Percentiles rank a stretch among this genome's conserved stretches.
Evolutionary conservation across 2,329 filamentous ascomycete genomes (phyloP).

Genomic region (Xylariaceae sp.): DNA sequence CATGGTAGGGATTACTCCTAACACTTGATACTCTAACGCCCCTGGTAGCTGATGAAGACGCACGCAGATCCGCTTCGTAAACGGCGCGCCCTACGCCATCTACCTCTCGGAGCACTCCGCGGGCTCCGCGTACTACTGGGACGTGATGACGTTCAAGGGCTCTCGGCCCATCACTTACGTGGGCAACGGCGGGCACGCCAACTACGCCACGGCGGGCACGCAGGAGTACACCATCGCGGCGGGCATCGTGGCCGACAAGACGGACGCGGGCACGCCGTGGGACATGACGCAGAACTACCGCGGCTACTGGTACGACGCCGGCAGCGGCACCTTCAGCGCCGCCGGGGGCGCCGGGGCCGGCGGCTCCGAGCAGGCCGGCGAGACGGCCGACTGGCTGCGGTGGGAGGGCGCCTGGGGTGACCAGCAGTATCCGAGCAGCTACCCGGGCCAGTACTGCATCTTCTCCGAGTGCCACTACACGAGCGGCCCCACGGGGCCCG

Average conservation of each 20-base stretch:
- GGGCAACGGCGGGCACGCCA: slow-evolving; percentile 20
- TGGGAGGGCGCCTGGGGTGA: slow-evolving; percentile 19
- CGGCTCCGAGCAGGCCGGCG: slow-evolving; percentile 12
- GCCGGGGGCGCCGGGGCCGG: slow-evolving; percentile 16
- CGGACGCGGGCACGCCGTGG: slow-evolving; percentile 19
- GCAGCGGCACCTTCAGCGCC: slow-evolving; percentile 15
- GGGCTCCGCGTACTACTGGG: slow-evolving; percentile 23
- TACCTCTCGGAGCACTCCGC: slow-evolving; percentile 21
- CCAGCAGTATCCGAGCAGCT: slow-evolving; percentile 18
- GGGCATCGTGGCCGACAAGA: slow-evolving; percentile 16
- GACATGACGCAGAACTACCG: slow-evolving; percentile 23
- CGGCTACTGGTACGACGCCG: slow-evolving; percentile 20
- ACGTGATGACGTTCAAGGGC: slow-evolving; percentile 23
- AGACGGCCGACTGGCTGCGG: slow-evolving; percentile 18
- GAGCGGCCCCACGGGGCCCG: slow-evolving; percentile 20
- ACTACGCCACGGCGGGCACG: slow-evolving; percentile 19
- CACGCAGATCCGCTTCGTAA: slow-evolving; percentile 21
- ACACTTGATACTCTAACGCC: neutral
- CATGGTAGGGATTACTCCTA: slow-evolving; percentile 8
- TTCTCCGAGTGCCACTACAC: slow-evolving; percentile 16
- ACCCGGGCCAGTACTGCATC: slow-evolving; percentile 20
- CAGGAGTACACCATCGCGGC: slow-evolving; percentile 20
- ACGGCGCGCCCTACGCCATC: slow-evolving; percentile 20
- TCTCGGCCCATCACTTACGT: slow-evolving; percentile 20
- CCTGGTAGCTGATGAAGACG: neutral